Base-by-base conservation (phyloP, 345 rosid species). In the Leavenworthia alabamica region DNA sequence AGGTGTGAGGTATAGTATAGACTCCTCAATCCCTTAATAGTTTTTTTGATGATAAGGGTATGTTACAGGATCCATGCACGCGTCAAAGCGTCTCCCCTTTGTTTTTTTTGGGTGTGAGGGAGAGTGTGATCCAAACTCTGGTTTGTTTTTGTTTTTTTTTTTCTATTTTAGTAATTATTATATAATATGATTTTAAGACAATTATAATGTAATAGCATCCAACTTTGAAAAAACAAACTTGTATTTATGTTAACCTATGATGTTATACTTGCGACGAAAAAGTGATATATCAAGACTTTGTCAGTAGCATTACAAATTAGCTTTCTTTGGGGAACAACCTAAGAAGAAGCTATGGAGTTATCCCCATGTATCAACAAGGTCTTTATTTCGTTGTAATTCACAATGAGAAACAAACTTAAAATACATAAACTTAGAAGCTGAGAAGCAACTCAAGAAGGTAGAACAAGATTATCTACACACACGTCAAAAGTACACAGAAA, bases 1-100 rank as follows among this genome's bases (percentile, higher is more conserved):
- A 52, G 61, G 63, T 61, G 50, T 70, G 58, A 36, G 57, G 39
- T 20, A 20, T 20, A 20, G 22, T n/a, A n/a, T n/a, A n/a, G n/a
- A n/a, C n/a, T n/a, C n/a, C n/a, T n/a, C n/a, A 20, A 55, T 47
- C 74, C 74, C 57, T 63, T 55, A 2, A 37, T 15, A 56, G 52
- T 62, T 70, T 70, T 70, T 70, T 70, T 20, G 3, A 48, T 55
- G n/a, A 48, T 12, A 40, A 62, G 69, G 74, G 74, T 70, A 22
- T 56, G 69, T 32, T 13, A 53, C 20, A 8, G 52, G 62, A 65
- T 64, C 53, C 44, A 49, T 37, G 5, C 49, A 37, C 19, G 7
- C 39, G 1, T 58, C 19, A 4, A 11, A 51, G 24, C 24, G 74
- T 15, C 44, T 32, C 52, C 59, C 64, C 52, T 23, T 60, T 52